Evolutionary conservation across 2,329 filamentous ascomycete genomes (phyloP).

Genomic region (Pleurostoma richardsiae): DNA sequence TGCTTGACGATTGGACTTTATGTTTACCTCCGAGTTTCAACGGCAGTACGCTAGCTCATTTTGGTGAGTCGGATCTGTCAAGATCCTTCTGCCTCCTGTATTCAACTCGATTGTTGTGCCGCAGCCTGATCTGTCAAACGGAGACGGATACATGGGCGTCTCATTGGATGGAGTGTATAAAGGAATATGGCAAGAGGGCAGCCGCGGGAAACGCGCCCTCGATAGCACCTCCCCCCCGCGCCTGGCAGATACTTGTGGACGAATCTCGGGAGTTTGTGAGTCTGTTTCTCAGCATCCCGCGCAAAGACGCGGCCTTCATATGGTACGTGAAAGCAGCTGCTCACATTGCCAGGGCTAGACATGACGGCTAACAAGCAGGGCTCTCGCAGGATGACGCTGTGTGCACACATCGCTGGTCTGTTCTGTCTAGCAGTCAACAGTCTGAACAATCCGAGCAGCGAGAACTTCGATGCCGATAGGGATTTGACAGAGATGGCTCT

Average conservation of each 20-base stretch:
- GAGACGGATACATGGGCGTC: not conserved
- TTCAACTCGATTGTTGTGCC: constrained; percentile 15
- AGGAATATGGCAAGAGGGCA: no score
- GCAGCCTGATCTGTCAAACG: constrained; percentile 13
- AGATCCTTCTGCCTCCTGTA: constrained; percentile 13
- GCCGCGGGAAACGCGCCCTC: not conserved
- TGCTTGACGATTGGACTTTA: constrained; percentile 15
- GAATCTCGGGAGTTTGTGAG: constrained; percentile 13
- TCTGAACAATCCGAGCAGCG: constrained; percentile 13
- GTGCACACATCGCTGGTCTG: constrained; percentile 15
- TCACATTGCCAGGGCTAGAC: constrained; percentile 3
- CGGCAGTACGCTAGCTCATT: constrained; percentile 7
- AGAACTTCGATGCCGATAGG: constrained; percentile 10
- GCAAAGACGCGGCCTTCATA: constrained; percentile 11
- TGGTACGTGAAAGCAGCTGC: constrained; percentile 12
- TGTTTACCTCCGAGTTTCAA: constrained; percentile 14
- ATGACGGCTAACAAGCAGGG: constrained; percentile 5
- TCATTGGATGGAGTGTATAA: no score
- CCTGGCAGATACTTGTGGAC: constrained; percentile 14
- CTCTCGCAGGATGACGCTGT: constrained; percentile 14
- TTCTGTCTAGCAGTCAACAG: constrained; percentile 15
- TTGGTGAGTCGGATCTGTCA: constrained; percentile 9
- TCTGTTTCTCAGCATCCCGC: constrained; percentile 10
- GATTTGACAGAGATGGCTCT: constrained; percentile 10
- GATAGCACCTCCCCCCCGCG: constrained; percentile 11